Base-by-base conservation (phyloP, 768 basidiomycete species). In the Phlebiopsis gigantea region DNA sequence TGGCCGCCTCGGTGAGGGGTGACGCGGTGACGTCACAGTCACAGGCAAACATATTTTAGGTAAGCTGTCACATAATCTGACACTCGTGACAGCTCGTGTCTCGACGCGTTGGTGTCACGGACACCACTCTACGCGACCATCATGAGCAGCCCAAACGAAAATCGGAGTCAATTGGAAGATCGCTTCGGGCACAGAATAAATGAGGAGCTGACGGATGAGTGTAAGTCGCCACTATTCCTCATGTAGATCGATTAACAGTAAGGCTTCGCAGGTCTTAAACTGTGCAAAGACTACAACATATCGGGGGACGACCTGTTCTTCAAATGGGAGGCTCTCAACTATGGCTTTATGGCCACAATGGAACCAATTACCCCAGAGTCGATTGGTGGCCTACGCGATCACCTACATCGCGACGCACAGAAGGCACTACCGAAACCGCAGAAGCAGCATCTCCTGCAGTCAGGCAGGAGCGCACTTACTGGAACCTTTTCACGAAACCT, bases 271-370 rank as follows among this genome's bases (percentile, higher is more conserved):
- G 88, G 87, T 61, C 75, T 78, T 29, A 74, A 76, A 24, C 74
- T 90, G 58, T 91, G 89, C 66, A 74, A 78, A 66, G 79, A 79
- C 61, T 87, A 83, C 71, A 78, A 79, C 56, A 31, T 85, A 39
- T 61, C 72, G 28, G 75, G 83, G 21, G 75, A 81, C 22, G 66
- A 72, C 47, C 74, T 91, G 19, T 76, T 75, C 41, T 90, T 75
- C 69, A 90, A 89, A 67, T 83, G 85, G 77, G 85, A 91, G 65
- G 86, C 86, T 54, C 72, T 66, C 29, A 63, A 60, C 14, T 74
- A 66, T 48, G 68, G 61, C 19, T 7, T 39, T 15, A 21, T 30
- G 7, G 5, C 70, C 72, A 49, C 74, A 69, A 41, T 17, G 22
- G 46, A 24, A 43, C 46, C 3, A 53, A 30, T 34, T 29, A 24